Conservation (phyloP, 2,329 filamentous ascomycete genomes). For the Penicillium aurantiogriseum region DNA sequence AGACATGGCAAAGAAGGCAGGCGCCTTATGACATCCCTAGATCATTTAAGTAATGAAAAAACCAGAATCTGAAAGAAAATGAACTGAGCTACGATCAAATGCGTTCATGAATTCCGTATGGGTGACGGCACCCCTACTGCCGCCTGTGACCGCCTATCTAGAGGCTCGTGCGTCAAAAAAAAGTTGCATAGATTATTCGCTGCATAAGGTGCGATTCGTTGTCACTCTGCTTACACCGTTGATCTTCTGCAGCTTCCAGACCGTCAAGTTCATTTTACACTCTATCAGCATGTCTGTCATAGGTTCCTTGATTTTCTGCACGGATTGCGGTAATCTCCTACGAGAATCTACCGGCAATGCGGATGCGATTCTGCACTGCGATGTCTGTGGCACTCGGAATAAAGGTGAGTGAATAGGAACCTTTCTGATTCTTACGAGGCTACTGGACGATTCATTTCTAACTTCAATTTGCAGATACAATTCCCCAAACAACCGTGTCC, state of each 20-base stretch:
- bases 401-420: constrained; percentile 58
- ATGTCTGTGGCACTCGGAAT: constrained; percentile 81
- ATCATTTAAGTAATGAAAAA: constrained; percentile 9
- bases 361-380: constrained; percentile 75
- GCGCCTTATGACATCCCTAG: constrained; percentile 22
- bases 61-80: constrained; percentile 1
- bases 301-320: constrained; percentile 89
- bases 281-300: constrained; percentile 71
- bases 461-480: constrained; percentile 57
- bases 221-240: not conserved
- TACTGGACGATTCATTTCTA: constrained; percentile 4
- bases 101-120: constrained; percentile 19
- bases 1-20: constrained; percentile 32
- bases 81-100: constrained; percentile 15
- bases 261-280: not conserved
- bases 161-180: constrained; percentile 27
- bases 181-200: constrained; percentile 10
- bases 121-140: constrained; percentile 17
- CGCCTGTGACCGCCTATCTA: constrained; percentile 19
- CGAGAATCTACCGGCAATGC: constrained; percentile 74
- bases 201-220: not conserved
- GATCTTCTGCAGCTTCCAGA: not conserved
- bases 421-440: not conserved
- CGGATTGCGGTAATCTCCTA: constrained; percentile 84
- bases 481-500: constrained; percentile 73